Base-by-base conservation (phyloP, 169 alveolate genomes). In the Plasmodium malariae region DNA sequence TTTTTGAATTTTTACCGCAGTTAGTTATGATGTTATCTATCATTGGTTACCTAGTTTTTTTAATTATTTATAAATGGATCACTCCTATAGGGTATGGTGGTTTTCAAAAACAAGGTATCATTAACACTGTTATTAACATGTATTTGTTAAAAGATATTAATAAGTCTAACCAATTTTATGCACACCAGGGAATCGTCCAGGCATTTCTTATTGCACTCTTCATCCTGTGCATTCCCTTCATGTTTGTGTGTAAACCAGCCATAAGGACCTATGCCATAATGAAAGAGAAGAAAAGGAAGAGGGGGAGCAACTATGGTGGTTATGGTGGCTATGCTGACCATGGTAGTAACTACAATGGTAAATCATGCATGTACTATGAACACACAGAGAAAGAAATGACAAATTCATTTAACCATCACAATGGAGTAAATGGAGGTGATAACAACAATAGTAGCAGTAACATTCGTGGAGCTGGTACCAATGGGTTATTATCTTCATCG, bases 1-100 rank as follows among this genome's bases (percentile, higher is more conserved):
- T 96, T 68, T 98, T 98, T 78, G 99, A 99, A 90, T 98, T 98
- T 92, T 76, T 99, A 34, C 99, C 99, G 32, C 99, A 98, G 94
- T 74, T 99, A 28, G 93, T 98, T 12, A 96, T 99, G 93, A 93
- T 98, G 97, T 71, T 96, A 28, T 87, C 97, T 51, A 94, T 98
- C 24, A 97, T 98, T 74, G 99, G 99, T 0, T 99, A 98, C 94
- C 97, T 98, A 97, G 97, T 95, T 74, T 92, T 97, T 78, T 85
- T 99, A 89, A 98, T 99, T 43, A 85, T 98, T 55, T 93, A 96
- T 83, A 99, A 99, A 92, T 98, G 99, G 99, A 83, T 96, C 17
- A 96, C 97, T 12, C 98, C 98, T 7, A 93, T 91, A 93, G 96
- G 93, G 48, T 78, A 76, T 83, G 94, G 78, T 63, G 96, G 94